These are phyloP conservation scores for Scutellaria minor DNA, from an alignment of 257 asterid genomes.

Conservation along the genomic window DNA sequence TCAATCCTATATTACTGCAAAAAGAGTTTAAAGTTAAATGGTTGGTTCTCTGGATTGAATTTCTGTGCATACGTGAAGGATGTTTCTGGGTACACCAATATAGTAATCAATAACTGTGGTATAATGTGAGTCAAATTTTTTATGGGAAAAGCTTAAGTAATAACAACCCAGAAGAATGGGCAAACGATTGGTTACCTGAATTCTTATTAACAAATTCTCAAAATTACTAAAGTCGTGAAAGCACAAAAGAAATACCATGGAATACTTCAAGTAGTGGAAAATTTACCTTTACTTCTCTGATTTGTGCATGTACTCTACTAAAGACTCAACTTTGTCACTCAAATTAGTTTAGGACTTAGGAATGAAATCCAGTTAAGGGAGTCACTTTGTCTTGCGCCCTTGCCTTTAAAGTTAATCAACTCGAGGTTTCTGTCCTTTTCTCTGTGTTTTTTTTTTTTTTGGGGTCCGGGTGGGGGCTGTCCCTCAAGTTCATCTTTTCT, in stretches of 20 bases:
- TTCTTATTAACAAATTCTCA: not conserved
- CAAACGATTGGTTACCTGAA: not conserved
- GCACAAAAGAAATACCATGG: not conserved
- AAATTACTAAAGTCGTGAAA: not conserved
- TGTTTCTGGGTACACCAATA: constrained; percentile 1
- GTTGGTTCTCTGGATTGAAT: not conserved
- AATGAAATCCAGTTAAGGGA: not conserved
- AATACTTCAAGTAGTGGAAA: not conserved
- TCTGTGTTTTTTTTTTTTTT: too few species aligned
- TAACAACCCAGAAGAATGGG: not conserved
- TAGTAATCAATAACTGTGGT: not conserved
- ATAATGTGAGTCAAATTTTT: not conserved
- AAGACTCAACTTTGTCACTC: not conserved
- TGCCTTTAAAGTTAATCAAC: too few species aligned
- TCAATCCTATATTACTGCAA: not conserved
- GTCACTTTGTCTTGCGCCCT: not conserved
- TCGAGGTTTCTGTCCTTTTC: too few species aligned
- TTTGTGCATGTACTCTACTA: not conserved
- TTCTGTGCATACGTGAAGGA: constrained; percentile 8
- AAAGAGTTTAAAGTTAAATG: not conserved
- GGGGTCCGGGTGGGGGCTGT: too few species aligned
- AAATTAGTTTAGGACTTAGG: not conserved
- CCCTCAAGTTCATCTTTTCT: too few species aligned
- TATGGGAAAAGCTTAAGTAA: not conserved
- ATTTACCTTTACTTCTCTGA: not conserved